Evolutionary conservation across 2,329 filamentous ascomycete genomes (phyloP).

Genomic region (Aspergillus fischeri): DNA sequence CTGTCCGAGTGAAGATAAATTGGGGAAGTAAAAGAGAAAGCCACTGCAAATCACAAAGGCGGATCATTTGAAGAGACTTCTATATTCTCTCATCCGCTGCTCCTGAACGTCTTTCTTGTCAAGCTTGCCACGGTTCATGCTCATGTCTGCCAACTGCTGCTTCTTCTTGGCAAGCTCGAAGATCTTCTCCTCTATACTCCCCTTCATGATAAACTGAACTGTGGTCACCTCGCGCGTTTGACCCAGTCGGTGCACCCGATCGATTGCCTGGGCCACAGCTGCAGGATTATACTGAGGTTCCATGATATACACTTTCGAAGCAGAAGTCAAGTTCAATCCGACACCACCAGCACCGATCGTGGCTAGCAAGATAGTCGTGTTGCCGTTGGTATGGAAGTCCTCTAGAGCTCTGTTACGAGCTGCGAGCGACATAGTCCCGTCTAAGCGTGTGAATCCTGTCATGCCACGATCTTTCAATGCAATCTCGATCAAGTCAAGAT

Average conservation of each 20-base stretch:
- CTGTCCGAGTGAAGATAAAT: background rate
- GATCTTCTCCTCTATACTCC: slow-evolving; percentile 94
- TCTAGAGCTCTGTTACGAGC: slow-evolving; percentile 73
- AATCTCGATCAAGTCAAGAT: slow-evolving; percentile 85
- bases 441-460: slow-evolving; percentile 71
- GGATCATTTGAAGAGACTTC: slow-evolving; percentile 51
- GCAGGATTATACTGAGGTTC: slow-evolving; percentile 97
- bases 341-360: slow-evolving; percentile 90
- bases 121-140: slow-evolving; percentile 65
- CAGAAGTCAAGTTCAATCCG: slow-evolving; percentile 83
- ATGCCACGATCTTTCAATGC: slow-evolving; percentile 59
- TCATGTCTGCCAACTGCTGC: slow-evolving; percentile 81
- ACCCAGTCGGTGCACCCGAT: slow-evolving; percentile 85
- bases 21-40: background rate
- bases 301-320: slow-evolving; percentile 90
- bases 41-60: slow-evolving; percentile 4
- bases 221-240: slow-evolving; percentile 88
- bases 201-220: slow-evolving; percentile 81
- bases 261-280: slow-evolving; percentile 88
- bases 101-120: slow-evolving; percentile 60
- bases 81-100: slow-evolving; percentile 60
- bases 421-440: slow-evolving; percentile 78
- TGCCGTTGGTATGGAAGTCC: slow-evolving; percentile 67
- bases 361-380: slow-evolving; percentile 76
- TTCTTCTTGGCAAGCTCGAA: slow-evolving; percentile 86